Evolutionary conservation across 495 filamentous ascomycete species (phyloP).

Genomic region (Xylaria palmicola): DNA sequence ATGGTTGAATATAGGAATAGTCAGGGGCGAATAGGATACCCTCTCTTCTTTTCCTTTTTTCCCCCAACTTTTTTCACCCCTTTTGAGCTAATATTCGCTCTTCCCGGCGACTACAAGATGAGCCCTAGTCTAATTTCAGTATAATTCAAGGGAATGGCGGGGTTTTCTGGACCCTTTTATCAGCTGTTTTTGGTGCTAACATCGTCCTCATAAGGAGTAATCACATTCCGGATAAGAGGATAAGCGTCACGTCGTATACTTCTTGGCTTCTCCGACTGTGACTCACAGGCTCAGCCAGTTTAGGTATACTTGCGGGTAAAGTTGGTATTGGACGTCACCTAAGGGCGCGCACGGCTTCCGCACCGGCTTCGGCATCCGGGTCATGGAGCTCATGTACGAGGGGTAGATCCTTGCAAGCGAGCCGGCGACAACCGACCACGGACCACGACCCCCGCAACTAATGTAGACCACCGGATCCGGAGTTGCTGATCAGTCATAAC

Average conservation of each 20-base stretch:
- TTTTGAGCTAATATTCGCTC: neutral
- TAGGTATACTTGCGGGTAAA: neutral
- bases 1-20: neutral
- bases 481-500: neutral
- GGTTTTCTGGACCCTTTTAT: no score
- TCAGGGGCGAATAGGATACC: conserved; percentile 1
- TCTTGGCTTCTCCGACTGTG: neutral
- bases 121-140: no score
- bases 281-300: neutral
- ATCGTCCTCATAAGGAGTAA: no score
- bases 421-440: neutral
- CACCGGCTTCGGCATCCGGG: neutral
- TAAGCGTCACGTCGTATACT: no score
- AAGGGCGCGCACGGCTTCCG: neutral
- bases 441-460: no score
- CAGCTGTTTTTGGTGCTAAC: neutral
- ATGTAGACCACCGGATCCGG: neutral
- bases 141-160: no score
- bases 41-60: neutral
- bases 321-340: neutral
- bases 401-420: neutral
- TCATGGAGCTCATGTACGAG: neutral
- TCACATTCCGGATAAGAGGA: no score
- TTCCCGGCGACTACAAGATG: neutral
- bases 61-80: no score